Conservation (phyloP, 1,139 yeast species). For the Saccharomycopsis crataegensis region DNA sequence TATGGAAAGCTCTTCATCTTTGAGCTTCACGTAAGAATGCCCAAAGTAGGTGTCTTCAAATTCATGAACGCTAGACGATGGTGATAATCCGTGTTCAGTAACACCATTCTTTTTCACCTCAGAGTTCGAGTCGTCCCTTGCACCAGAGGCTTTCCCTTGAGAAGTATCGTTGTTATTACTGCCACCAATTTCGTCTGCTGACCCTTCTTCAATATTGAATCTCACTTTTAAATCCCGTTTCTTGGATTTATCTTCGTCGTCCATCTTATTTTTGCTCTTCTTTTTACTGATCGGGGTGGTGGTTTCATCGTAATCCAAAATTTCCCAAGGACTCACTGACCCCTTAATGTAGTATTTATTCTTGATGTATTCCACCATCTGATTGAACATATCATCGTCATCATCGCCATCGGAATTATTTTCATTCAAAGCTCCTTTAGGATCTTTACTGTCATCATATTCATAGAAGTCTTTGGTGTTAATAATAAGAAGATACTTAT, state of each 20-base stretch:
- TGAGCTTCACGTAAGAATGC: constrained; percentile 9
- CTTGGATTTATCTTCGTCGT: background rate
- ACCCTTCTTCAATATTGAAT: constrained; percentile 9
- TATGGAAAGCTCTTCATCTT: constrained; percentile 8
- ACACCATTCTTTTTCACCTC: background rate
- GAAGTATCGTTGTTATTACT: background rate
- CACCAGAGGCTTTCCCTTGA: background rate
- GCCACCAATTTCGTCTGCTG: background rate
- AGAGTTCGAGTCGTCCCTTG: background rate
- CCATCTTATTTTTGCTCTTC: background rate
- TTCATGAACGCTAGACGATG: constrained; percentile 3
- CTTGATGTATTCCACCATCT: constrained; percentile 11
- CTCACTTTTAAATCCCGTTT: constrained; percentile 15
- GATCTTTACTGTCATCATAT: constrained; percentile 15
- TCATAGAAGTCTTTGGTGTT: constrained; percentile 19
- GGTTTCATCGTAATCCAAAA: constrained; percentile 15
- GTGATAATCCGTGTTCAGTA: background rate
- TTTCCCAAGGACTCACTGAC: constrained; percentile 19
- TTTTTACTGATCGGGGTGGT: background rate
- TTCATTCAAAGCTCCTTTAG: background rate
- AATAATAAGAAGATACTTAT: constrained; percentile 18
- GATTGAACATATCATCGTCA: constrained; percentile 3
- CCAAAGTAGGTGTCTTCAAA: constrained; percentile 8
- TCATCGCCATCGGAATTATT: constrained; percentile 5
- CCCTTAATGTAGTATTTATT: constrained; percentile 18